Base-by-base conservation (phyloP, 148 eudicot species). In the Rhododendron ovatum region DNA sequence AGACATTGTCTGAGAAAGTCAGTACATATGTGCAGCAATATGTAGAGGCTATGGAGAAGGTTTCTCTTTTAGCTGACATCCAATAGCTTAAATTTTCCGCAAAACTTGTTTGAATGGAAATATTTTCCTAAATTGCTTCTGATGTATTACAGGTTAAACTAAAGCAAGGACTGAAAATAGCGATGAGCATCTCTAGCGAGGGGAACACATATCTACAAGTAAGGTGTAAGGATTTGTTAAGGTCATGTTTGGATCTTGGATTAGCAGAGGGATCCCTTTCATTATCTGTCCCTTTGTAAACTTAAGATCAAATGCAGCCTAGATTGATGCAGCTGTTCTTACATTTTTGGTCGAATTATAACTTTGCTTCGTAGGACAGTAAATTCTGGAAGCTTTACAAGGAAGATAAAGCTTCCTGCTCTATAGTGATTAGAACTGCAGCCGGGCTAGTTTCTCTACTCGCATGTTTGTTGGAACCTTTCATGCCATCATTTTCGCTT, bases 41-140 rank as follows among this genome's bases (percentile, higher is more conserved):
- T 83, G 87, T 94, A 84, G 95, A 94, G 85, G 91, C 92, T 74
- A 93, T 95, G 98, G 98, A 95, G 90, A 95, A 94, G 97, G 98
- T 93, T 74, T 85, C 50, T 30, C 80, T 4, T 24, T 35, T 4
- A 61, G 30, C 78, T 77, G 26, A 82, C 76, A 35, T 39, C 26
- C 7, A 82, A 48, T 73, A 22, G 41, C 53, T 69, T 83, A 59
- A 82, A 45, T 20, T 39, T n/a, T 18, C 50, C 1, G 1, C 18
- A 13, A 9, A 41, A 14, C 59, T 69, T 28, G 26, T 30, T 69
- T 35, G 37, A 28, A 26, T 0, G 75, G 43, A 39, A 47, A 30
- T 48, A 74, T 85, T 43, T 65, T 2, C 71, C 13, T 65, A 65
- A 63, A 65, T 65, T 59, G 37, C 33, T 73, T 63, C 35, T 59